phyloP scores from a whole-genome alignment of 164 flowering plant genomes.

The Vitis vinifera region ASM3070453v1 NC_081811.1:25333501-25334000 shows the following conservation, averaged over 20 bases:
- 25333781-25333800: background rate
- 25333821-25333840: too few species aligned
- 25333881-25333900: too few species aligned
- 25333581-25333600: conserved; percentile 6
- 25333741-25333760: background rate
- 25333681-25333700: conserved; percentile 2
- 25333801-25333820: background rate
- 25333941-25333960: too few species aligned
- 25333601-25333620: conserved; percentile 13
- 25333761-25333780: background rate
- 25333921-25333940: too few species aligned
- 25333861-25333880: too few species aligned
- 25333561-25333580: conserved; percentile 10
- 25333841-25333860: too few species aligned
- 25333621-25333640: conserved; percentile 17
- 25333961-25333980: too few species aligned
- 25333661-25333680: conserved; percentile 11
- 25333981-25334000: too few species aligned
- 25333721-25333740: background rate
- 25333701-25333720: conserved; percentile 24
- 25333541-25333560: conserved; percentile 16
- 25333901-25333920: too few species aligned
- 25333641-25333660: conserved; percentile 7
- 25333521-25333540: conserved; percentile 12
- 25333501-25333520: conserved; percentile 16